phyloP scores from a whole-genome alignment of 805 yeast genomes.

The Candida jianshihensis region DNA sequence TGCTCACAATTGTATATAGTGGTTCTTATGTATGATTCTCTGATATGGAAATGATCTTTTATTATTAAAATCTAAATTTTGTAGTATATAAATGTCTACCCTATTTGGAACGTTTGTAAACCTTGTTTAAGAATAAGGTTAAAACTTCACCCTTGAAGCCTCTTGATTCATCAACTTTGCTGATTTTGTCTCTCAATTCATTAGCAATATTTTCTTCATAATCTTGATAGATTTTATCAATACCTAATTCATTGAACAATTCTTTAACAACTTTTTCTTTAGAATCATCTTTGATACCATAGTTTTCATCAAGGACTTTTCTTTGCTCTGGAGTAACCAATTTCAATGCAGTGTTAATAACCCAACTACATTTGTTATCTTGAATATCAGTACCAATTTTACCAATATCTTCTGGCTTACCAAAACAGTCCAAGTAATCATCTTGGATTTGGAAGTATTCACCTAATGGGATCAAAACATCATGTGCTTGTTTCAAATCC shows the following conservation, averaged over 20 bases:
- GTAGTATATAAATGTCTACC: neutral
- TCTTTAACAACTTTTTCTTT: slow-evolving; percentile 64
- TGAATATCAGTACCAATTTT: slow-evolving; percentile 97
- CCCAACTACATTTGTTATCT: slow-evolving; percentile 99
- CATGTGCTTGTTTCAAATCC: slow-evolving; percentile 83
- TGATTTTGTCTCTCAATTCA: slow-evolving; percentile 58
- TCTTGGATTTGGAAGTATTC: slow-evolving; percentile 99
- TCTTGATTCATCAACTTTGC: slow-evolving; percentile 75
- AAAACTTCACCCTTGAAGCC: slow-evolving; percentile 92
- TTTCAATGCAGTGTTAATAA: slow-evolving; percentile 85
- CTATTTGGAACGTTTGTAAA: slow-evolving; percentile 89
- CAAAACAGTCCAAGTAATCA: slow-evolving; percentile 94
- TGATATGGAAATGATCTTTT: too few relatives aligned
- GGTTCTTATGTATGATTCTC: too few relatives aligned
- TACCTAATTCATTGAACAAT: slow-evolving; percentile 65
- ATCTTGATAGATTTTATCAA: slow-evolving; percentile 62
- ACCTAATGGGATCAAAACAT: slow-evolving; percentile 88
- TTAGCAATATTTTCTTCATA: slow-evolving; percentile 78
- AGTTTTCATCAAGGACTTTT: slow-evolving; percentile 72
- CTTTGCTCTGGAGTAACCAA: slow-evolving; percentile 78
- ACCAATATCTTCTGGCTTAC: slow-evolving; percentile 95
- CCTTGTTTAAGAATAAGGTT: slow-evolving; percentile 76
- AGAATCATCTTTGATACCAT: slow-evolving; percentile 75
- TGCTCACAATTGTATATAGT: too few relatives aligned
- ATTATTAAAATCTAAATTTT: too few relatives aligned